phyloP scores from a whole-genome alignment of 306 rosid genomes.

The Rosa persica region DNA sequence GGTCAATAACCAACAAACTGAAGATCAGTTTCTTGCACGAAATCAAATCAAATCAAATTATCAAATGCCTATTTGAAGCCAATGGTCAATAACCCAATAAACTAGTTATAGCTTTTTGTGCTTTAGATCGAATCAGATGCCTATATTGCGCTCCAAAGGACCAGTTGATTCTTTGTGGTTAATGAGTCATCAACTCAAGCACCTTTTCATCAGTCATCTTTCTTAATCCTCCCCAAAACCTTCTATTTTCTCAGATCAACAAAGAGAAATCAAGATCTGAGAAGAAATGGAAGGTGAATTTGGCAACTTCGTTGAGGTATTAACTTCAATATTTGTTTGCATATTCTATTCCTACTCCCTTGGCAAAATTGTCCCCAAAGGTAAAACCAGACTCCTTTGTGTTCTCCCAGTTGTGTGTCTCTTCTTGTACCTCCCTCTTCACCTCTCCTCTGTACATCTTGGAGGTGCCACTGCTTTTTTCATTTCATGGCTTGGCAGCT shows the following conservation, averaged over 20 bases:
- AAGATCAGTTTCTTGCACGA: background rate
- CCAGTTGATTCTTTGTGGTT: background rate
- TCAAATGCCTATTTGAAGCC: background rate
- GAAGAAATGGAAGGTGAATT: constrained; percentile 28
- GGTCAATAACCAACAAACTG: background rate
- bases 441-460: constrained; percentile 19
- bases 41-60: background rate
- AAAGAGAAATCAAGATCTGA: background rate
- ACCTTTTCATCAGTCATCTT: background rate
- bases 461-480: constrained; percentile 25
- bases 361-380: constrained; percentile 19
- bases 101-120: background rate
- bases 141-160: background rate
- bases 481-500: constrained; percentile 31
- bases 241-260: background rate
- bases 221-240: background rate
- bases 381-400: constrained; percentile 20
- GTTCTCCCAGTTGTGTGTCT: constrained; percentile 25
- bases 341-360: constrained; percentile 15
- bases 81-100: background rate
- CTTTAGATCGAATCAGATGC: background rate
- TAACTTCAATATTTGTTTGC: constrained; percentile 12
- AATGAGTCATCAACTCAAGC: background rate
- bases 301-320: constrained; percentile 18
- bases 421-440: constrained; percentile 30